phyloP scores from a whole-genome alignment of 2,329 filamentous ascomycete species.

The Epichloe scottii region DNA sequence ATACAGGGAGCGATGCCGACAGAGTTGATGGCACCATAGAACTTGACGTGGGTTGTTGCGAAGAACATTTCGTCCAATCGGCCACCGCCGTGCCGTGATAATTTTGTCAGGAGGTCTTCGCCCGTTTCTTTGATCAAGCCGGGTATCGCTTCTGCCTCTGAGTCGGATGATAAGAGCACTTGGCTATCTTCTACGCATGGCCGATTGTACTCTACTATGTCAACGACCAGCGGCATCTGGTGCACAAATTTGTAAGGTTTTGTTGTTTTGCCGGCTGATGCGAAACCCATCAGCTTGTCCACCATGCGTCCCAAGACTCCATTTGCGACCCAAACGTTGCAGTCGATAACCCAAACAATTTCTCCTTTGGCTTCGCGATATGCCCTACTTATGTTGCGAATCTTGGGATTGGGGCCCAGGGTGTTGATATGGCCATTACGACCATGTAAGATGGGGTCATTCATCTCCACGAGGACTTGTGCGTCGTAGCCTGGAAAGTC shows the following conservation, averaged over 20 bases:
- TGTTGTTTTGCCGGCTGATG: conserved; percentile 30
- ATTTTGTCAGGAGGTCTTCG: conserved; percentile 15
- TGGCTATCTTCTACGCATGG: conserved; percentile 11
- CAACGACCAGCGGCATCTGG: conserved; percentile 81
- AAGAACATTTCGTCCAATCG: conserved; percentile 91
- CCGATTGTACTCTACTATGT: conserved; percentile 34
- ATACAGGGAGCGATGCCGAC: conserved; percentile 85
- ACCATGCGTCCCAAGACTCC: conserved; percentile 81
- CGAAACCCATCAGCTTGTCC: conserved; percentile 64
- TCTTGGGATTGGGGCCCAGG: conserved; percentile 95
- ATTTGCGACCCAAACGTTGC: conserved; percentile 82
- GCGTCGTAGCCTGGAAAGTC: conserved; percentile 65
- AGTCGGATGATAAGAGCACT: conserved; percentile 21
- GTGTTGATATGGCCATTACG: conserved; percentile 35
- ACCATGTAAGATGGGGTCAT: conserved; percentile 58
- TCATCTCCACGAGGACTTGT: conserved; percentile 65
- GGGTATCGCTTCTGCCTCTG: conserved; percentile 14
- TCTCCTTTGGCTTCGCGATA: conserved; percentile 83
- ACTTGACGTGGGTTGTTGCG: conserved; percentile 87
- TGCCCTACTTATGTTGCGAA: conserved; percentile 86
- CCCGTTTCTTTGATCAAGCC: not conserved
- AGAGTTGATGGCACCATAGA: conserved; percentile 94
- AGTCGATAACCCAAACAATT: conserved; percentile 89
- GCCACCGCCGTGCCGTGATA: conserved; percentile 49
- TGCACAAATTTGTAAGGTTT: conserved; percentile 84